Conservation (phyloP, 2,329 filamentous ascomycete species). For the Diaporthe nobilis region DNA sequence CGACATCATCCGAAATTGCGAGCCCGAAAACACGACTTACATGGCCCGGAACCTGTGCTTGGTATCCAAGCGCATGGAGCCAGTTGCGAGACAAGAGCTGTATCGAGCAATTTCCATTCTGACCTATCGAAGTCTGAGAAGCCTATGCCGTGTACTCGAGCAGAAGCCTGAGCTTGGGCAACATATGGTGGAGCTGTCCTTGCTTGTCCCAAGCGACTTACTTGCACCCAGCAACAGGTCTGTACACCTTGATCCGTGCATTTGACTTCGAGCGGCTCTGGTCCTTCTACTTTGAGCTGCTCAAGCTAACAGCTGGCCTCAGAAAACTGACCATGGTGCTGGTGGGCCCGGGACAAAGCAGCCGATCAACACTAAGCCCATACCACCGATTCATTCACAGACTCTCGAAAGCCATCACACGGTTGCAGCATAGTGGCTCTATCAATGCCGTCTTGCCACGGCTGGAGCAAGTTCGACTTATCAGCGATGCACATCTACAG, state of each 20-base stretch:
- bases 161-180: background rate
- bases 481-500: too few relatives aligned
- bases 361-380: fast-evolving
- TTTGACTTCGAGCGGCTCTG: background rate
- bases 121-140: fast-evolving
- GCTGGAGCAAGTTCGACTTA: background rate
- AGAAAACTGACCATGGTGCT: background rate
- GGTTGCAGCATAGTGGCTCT: background rate
- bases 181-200: background rate
- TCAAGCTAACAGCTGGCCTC: background rate
- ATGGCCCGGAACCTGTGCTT: background rate
- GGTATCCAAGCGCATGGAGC: background rate
- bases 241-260: too few relatives aligned
- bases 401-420: background rate
- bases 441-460: background rate
- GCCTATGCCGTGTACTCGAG: background rate
- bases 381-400: fast-evolving
- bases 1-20: background rate
- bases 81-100: background rate
- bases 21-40: background rate
- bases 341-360: too few relatives aligned
- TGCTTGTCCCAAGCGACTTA: background rate
- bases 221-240: too few relatives aligned
- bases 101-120: background rate
- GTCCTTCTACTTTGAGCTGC: background rate